Evolutionary conservation across 2,329 filamentous ascomycete genomes (phyloP), one percentile per base, ranked within the genome.

Genomic region (Zopfia rhizophila): DNA sequence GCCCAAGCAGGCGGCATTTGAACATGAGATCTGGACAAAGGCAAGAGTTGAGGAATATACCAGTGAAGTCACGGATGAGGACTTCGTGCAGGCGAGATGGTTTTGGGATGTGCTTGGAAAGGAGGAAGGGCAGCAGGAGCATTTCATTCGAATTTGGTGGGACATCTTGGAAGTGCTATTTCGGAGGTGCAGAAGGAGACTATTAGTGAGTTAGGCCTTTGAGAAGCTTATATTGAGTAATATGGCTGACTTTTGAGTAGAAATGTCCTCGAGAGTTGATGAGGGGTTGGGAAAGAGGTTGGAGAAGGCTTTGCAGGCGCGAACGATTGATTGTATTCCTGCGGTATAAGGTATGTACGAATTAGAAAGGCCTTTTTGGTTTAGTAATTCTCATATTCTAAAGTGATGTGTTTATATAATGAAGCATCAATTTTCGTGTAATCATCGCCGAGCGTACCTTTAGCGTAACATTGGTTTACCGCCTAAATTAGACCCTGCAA

Each of bases 41-140:
- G 56, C 53, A 4, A 44, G 48, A 17, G 58, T 63, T 4, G 19
- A 14, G 3, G 32, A 24, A 12, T 63, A 48, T 25, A 52, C 54
- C 2, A 64, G 64, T 5, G 53, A 65, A 10, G 65, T 82, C 17
- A 73, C 68, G 3, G 73, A 77, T 14, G 72, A 76, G 17, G 81
- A 83, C 61, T 83, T 78, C 53, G 76, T 72, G 39, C 79, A 82
- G 60, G 70, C 77, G 14, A 71, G 70, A 37, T 72, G 66, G 3
- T 69, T 83, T 11, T 83, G 79, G 79, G 48, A 65, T 25, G 43
- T 66, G 5, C 64, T 67, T 25, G 51, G 63, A 42, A 53, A 61
- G 27, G 53, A 65, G 48, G 55, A 56, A 7, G 61, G 58, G 30
- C 61, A 65, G 37, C 35, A 60, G 27, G 51, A 63, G 23, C 51